Evolutionary conservation across 495 filamentous ascomycete species (phyloP).

Genomic region (Chaetomium tenue): DNA sequence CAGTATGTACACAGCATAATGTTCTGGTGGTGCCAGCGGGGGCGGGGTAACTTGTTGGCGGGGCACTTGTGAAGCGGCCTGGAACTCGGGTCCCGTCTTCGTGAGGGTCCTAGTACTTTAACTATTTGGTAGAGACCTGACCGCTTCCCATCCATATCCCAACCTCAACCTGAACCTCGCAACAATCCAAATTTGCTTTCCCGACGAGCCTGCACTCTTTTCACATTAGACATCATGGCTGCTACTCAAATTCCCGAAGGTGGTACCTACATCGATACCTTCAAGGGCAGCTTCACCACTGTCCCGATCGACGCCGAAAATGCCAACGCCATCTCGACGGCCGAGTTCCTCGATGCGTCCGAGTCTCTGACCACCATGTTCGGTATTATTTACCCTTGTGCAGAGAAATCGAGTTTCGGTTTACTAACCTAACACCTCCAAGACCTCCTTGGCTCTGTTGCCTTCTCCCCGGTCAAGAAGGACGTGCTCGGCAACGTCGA

Average conservation of each 20-base stretch:
- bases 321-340: slow-evolving; percentile 74
- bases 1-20: no score
- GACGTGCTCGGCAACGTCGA: slow-evolving; percentile 91
- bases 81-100: background rate
- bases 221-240: slow-evolving; percentile 37
- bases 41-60: slow-evolving; percentile 3
- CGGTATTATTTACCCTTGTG: slow-evolving; percentile 52
- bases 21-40: background rate
- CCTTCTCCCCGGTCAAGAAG: slow-evolving; percentile 83
- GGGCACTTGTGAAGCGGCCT: background rate
- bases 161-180: background rate
- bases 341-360: slow-evolving; percentile 87
- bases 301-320: slow-evolving; percentile 71
- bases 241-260: slow-evolving; percentile 53
- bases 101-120: background rate
- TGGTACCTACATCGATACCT: slow-evolving; percentile 77
- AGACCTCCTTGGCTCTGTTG: slow-evolving; percentile 79
- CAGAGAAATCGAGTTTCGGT: background rate
- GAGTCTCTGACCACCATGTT: slow-evolving; percentile 84
- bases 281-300: slow-evolving; percentile 76
- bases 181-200: slow-evolving; percentile 14
- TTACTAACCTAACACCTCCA: background rate
- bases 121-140: background rate
- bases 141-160: slow-evolving; percentile 8
- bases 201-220: slow-evolving; percentile 1